Evolutionary conservation across 805 yeast species (phyloP).

Genomic region (Wickerhamomyces sydowiorum): DNA sequence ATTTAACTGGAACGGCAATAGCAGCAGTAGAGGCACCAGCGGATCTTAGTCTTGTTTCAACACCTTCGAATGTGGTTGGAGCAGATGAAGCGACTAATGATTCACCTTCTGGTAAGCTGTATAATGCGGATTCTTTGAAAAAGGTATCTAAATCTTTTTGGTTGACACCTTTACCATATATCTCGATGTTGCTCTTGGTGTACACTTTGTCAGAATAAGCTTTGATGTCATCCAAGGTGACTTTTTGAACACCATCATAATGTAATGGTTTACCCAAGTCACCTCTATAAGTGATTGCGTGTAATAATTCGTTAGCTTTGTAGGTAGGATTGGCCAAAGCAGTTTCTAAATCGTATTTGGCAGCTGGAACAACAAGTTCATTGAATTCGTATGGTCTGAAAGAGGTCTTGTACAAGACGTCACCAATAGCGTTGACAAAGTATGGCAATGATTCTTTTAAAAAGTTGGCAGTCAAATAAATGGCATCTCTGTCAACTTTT

Average conservation of each 20-base stretch:
- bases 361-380: conserved; percentile 80
- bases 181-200: conserved; percentile 63
- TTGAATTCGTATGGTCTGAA: conserved; percentile 79
- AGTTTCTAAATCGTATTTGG: conserved; percentile 53
- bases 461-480: conserved; percentile 76
- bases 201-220: conserved; percentile 62
- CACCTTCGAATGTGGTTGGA: conserved; percentile 52
- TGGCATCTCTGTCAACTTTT: conserved; percentile 73
- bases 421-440: conserved; percentile 81
- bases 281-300: conserved; percentile 73
- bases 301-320: conserved; percentile 72
- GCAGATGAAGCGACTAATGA: conserved; percentile 33
- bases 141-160: conserved; percentile 65
- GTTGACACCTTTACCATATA: conserved; percentile 70
- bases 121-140: conserved; percentile 59
- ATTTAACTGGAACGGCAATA: conserved; percentile 73
- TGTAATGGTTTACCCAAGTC: conserved; percentile 84
- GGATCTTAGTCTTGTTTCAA: conserved; percentile 60
- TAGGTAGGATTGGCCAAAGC: conserved; percentile 46
- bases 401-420: conserved; percentile 60
- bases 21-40: conserved; percentile 66
- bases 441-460: conserved; percentile 86
- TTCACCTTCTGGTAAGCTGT: conserved; percentile 57
- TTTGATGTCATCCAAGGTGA: conserved; percentile 59
- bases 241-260: conserved; percentile 59